Base-by-base conservation (phyloP, 805 yeast species). In the Ogataea trehaloabstinens region DNA sequence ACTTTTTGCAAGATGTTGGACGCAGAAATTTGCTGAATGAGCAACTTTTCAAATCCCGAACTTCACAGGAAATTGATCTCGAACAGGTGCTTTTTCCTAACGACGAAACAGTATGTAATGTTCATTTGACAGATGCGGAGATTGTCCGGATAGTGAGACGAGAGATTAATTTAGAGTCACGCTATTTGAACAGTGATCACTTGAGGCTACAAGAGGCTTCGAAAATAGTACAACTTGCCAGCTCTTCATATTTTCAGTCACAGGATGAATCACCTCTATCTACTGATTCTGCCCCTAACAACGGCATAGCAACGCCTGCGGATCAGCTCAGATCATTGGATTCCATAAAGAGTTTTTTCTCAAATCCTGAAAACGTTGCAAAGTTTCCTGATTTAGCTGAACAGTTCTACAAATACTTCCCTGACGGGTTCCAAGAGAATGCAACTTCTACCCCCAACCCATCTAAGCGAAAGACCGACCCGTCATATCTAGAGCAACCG, bases 41-140 rank as follows among this genome's bases (percentile, higher is more conserved):
- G 13, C 13, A 27, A 1, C 42, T 41, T 17, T 22, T 43, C 11
- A n/a, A 20, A n/a, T 27, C 25, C 10, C 38, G 42, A 24, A 29
- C 30, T 4, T 33, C 32, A 16, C 13, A 36, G 16, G 48, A 42
- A 4, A 13, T 43, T 21, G 49, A 53, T 11, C 30, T 66, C 11
- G 63, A 64, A 30, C 51, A 58, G 15, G 38, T 65, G 13, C 31
- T 68, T 20, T 66, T 66, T 39, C 72, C 73, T 1, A 36, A 41
- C 2, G 68, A 66, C 38, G 73, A 68, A 39, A 48, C 41, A 10
- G 58, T 67, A 5, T 27, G 35, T 10, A 64, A 65, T 38, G 49
- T 39, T n/a, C 59, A 55, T 28, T 36, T 60, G n/a, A 43, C 56
- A 1, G 68, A 66, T 30, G 48, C 46, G n/a, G 71, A 66, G 24